Base-by-base conservation (phyloP, 2,329 filamentous ascomycete genomes). In the Cylindrodendrum hubeiense region DNA sequence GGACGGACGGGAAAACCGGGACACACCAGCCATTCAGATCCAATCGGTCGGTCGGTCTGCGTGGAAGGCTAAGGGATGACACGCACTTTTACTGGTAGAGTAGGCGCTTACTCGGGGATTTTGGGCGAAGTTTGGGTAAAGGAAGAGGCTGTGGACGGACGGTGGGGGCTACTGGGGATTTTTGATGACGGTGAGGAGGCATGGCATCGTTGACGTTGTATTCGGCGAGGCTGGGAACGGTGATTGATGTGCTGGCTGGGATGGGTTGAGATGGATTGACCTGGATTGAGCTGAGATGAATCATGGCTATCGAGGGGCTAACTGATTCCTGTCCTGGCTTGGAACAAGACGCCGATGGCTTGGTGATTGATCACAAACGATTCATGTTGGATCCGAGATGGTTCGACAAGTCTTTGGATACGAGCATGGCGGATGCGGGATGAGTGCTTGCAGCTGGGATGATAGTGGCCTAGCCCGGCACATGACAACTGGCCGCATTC, bases 371-470 rank as follows among this genome's bases (percentile, higher is more conserved):
- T 39, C 15, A n/a, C 37, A 6, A 8, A n/a, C 37, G 37, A 39
- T 39, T 39, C 37, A 39, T 6, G 37, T n/a, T n/a, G 37, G 37
- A 39, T 17, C 4, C 37, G n/a, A n/a, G 2, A 34, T 64, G 41
- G 61, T 50, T 59, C 44, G 61, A 60, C 52, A 22, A 17, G 34
- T 24, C 61, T 22, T 26, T 26, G 41, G 39, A 64, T 59, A 64
- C 61, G 61, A 64, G 56, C 43, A 30, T 28, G 22, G 47, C 54
- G 46, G 47, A 54, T 64, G 61, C 61, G 37, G 55, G 34, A 64
- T 59, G 54, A 64, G 61, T 64, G 61, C 61, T 64, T 54, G 55
- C 61, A 64, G 47, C 34, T 41, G 55, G 26, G 7, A 49, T 13
- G 49, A 54, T 50, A 17, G 30, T 41, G 34, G 28, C 21, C 22